Evolutionary conservation across 768 basidiomycete genomes (phyloP).

Genomic region (Porphyrellus cyaneotinctus): DNA sequence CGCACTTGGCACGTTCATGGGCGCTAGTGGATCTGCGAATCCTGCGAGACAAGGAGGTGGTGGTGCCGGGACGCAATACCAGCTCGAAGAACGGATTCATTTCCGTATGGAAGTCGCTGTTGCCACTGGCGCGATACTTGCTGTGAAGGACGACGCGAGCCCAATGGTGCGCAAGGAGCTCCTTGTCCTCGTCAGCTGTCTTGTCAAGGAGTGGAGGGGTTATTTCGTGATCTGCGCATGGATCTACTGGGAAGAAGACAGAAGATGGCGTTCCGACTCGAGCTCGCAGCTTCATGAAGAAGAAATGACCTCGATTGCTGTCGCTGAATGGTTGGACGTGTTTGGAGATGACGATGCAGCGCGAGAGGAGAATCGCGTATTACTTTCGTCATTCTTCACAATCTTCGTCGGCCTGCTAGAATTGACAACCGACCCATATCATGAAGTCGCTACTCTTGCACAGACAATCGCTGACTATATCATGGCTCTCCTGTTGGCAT

Average conservation of each 20-base stretch:
- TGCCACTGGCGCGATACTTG: slow-evolving; percentile 82
- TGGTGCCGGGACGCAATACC: slow-evolving; percentile 76
- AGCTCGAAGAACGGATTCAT: slow-evolving; percentile 73
- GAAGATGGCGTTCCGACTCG: slow-evolving; percentile 50
- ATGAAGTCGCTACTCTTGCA: slow-evolving; percentile 87
- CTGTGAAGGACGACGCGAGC: slow-evolving; percentile 89
- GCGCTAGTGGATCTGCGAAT: slow-evolving; percentile 78
- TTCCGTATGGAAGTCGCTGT: slow-evolving; percentile 90
- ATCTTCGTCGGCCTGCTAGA: slow-evolving; percentile 87
- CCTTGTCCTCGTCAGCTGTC: slow-evolving; percentile 82
- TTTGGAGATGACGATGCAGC: slow-evolving; percentile 62
- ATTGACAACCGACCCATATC: slow-evolving; percentile 88
- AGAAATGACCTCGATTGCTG: slow-evolving; percentile 67
- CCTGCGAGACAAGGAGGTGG: slow-evolving; percentile 68
- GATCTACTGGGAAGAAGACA: slow-evolving; percentile 93
- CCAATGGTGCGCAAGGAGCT: slow-evolving; percentile 97
- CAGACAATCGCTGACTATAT: slow-evolving; percentile 91
- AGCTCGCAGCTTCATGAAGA: slow-evolving; percentile 47
- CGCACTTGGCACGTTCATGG: slow-evolving; percentile 90
- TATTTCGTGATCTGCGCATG: slow-evolving; percentile 96
- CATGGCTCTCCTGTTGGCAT: slow-evolving; percentile 84
- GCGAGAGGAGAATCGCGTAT: slow-evolving; percentile 74
- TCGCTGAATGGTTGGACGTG: slow-evolving; percentile 73
- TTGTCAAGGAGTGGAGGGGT: slow-evolving; percentile 95
- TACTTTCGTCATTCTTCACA: slow-evolving; percentile 91